Evolutionary conservation across 495 filamentous ascomycete genomes (phyloP), one percentile per base, ranked within the genome.

Genomic region (Xylaria flabelliformis): DNA sequence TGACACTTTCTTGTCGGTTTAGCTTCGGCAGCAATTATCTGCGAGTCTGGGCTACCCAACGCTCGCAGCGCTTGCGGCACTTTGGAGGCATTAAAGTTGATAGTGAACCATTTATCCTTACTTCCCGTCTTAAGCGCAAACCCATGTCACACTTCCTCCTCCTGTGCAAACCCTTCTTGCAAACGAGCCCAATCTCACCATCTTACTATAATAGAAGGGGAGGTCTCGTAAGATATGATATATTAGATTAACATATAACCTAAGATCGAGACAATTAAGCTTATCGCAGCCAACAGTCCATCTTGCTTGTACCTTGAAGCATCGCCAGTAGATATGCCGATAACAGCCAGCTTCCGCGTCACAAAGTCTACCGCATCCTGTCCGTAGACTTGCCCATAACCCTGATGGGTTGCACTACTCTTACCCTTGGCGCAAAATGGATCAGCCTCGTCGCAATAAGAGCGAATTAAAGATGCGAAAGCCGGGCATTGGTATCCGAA

Each of bases 351-450:
- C 71, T 87, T 86, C 73, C 75, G 79, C 74, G 85, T 83, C 26
- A 88, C 81, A 67, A 91, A 90, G 3, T 75, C 64, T 29, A 90
- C 73, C 17, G 88, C 88, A 41, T 82, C 79, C 24, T 80, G 73
- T 13, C 88, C 88, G 71, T 90, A 90, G 67, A 86, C 83, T 21
- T 75, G 76, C 7, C 86, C 88, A 67, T 91, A 91, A 0, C 86
- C 86, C 75, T 89, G 83, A 72, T 91, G 89, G 1, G 84, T 85
- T 19, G 80, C 82, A 0, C 80, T 80, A 68, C 87, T 79, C 67
- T 80, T 87, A 34, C 89, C 88, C 55, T 87, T 89, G 71, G 86
- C 87, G 79, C 88, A 91, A 75, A 89, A 90, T 7, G 88, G 88
- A 76, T 91, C 89, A 1, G 84, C 74, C 12, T 85, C 77, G 73